These are phyloP conservation scores for Pelargonium australe DNA, from an alignment of 441 rosid genomes.

Conservation along the genomic window DNA sequence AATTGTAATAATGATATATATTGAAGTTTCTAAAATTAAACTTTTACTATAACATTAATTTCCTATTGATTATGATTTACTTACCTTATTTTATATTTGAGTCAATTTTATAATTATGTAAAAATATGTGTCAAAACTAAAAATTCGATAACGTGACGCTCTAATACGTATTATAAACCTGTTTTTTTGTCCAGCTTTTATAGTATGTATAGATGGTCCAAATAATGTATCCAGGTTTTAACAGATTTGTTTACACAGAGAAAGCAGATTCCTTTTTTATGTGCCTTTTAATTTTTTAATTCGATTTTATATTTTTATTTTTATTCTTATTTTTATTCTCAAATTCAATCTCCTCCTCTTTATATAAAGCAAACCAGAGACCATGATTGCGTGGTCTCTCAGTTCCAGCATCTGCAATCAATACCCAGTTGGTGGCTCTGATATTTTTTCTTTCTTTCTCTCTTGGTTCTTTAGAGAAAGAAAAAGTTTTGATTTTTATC, in stretches of 20 bases:
- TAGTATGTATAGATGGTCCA: background rate
- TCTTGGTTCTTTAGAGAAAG: slow-evolving; percentile 7
- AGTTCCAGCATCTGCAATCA: background rate
- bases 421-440: slow-evolving; percentile 16
- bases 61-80: no score
- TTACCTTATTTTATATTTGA: no score
- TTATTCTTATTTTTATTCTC: background rate
- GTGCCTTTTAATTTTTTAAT: background rate
- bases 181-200: no score
- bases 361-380: background rate
- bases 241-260: background rate
- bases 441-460: background rate
- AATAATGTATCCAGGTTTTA: background rate
- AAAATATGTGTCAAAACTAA: no score
- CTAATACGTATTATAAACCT: no score
- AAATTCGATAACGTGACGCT: no score
- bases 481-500: slow-evolving; percentile 4
- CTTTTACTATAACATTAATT: no score
- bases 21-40: no score
- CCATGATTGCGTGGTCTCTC: slow-evolving; percentile 22
- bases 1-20: no score
- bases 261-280: slow-evolving; percentile 22
- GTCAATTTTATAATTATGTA: no score
- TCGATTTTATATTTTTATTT: background rate
- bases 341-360: background rate